phyloP scores from a whole-genome alignment of 768 basidiomycete species.

The Chiua virens region DNA sequence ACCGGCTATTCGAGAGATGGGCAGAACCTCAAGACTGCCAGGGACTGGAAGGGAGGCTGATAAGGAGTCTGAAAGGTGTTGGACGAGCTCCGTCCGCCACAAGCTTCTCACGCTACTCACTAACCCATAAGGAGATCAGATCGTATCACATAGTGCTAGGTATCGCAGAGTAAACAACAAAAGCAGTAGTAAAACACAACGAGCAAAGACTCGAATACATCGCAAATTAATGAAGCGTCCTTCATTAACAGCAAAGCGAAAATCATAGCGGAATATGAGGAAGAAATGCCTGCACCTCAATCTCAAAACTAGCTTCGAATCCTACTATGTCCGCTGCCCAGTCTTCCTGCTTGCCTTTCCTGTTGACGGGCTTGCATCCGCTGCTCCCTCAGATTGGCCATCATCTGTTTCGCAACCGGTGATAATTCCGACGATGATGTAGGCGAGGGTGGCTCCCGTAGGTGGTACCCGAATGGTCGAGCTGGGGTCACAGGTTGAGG shows the following conservation, averaged over 20 bases:
- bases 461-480: slow-evolving; percentile 39
- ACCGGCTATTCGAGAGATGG: background rate
- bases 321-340: slow-evolving; percentile 32
- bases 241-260: slow-evolving; percentile 16
- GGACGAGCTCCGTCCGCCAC: too few relatives aligned
- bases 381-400: slow-evolving; percentile 58
- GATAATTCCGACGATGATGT: slow-evolving; percentile 75
- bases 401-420: slow-evolving; percentile 63
- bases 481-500: slow-evolving; percentile 44
- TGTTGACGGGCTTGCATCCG: slow-evolving; percentile 33
- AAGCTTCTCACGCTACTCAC: too few relatives aligned
- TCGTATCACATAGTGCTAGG: background rate
- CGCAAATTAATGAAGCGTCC: slow-evolving; percentile 8
- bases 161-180: slow-evolving; percentile 6
- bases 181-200: slow-evolving; percentile 6
- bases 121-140: too few relatives aligned
- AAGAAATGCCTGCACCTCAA: background rate
- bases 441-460: slow-evolving; percentile 50
- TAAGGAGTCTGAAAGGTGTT: background rate
- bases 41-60: background rate
- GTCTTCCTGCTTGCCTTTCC: slow-evolving; percentile 30
- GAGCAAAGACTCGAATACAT: slow-evolving; percentile 15
- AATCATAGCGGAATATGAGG: background rate
- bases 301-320: slow-evolving; percentile 25
- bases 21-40: too few relatives aligned